Base-by-base conservation (phyloP, 495 filamentous ascomycete species). In the Trichoderma gamsii region DNA sequence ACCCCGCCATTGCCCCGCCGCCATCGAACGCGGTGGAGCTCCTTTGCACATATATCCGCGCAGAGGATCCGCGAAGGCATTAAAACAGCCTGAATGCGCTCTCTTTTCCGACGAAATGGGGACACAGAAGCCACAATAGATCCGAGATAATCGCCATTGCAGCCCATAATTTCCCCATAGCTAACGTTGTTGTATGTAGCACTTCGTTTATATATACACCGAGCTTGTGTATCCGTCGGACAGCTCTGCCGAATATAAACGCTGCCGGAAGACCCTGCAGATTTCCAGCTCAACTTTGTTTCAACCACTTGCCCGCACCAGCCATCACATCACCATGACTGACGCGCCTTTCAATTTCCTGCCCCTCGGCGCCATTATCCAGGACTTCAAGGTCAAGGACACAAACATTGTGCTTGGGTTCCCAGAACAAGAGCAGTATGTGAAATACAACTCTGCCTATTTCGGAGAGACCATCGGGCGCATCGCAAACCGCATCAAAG, bases 391-490 rank as follows among this genome's bases (percentile, higher is more conserved):
- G 59, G 84, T 98, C 66, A 87, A 81, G 64, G 88, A 85, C 66
- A 79, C 85, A 71, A 93, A 97, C 80, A 95, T 98, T 70, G 94
- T 97, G 21, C 88, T 92, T 71, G 86, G 86, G 59, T 97, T 97
- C 83, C 86, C 89, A 3, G 86, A 81, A 25, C 86, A 89, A 59
- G 82, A 86, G 2, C 83, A 87, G 63, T 97, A 97, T 80, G 83
- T 84, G 68, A 75, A 82, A 59, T 80, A 91, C 80, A 93, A 96
- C 79, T 77, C 77, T 21, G 87, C 91, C 21, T 91, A 86, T 81
- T 97, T 96, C 72, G 94, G 94, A 70, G 93, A 92, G 75, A 97
- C 91, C 46, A 97, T 99, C 73, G 94, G 94, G 25, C 90, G 94
- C 41, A 86, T 95, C 12, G 92, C 92, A 63, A 99, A 99, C 78